Base-by-base conservation (phyloP, 345 rosid genomes). In the Acer campestre region DNA sequence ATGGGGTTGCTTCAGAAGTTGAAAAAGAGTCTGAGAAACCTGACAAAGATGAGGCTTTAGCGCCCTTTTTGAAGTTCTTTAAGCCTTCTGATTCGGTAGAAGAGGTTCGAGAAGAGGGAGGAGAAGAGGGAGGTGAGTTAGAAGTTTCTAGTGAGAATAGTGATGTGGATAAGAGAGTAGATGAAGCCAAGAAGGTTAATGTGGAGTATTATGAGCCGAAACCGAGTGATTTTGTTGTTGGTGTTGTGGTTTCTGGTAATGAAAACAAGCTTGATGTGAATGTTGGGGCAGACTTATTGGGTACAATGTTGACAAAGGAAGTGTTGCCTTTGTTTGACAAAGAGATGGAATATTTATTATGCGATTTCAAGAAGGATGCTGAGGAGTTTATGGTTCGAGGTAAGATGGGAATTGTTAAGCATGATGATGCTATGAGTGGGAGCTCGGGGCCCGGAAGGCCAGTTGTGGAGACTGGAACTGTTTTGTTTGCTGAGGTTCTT, bases 181-280 rank as follows among this genome's bases (percentile, higher is more conserved):
- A 79, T 69, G 90, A 82, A 80, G 76, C 4, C 3, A 44, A 69
- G 79, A 89, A 85, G 86, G 80, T 92, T 22, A 70, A 74, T 35
- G 95, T 90, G 58, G 96, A 88, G 79, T 95, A 92, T 73, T 95
- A 90, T 82, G 93, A 89, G 53, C 99, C 98, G 8, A 88, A 89
- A 76, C 88, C 90, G 1, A 94, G 97, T 49, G 98, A 95, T 55
- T 85, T 92, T 56, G 98, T 93, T 78, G 88, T 93, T 29, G 99
- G 99, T n/a, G 96, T 93, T 11, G 98, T 95, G 82, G 97, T 95
- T 84, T 92, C 99, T 0, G 99, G 99, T 48, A 93, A 93, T 70
- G 99, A 92, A 91, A 92, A 90, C 75, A 92, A 89, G 86, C 93
- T 95, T 10, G 96, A 95, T 84, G 96, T 93, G 77, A 92, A 84